Evolutionary conservation across 1,139 yeast species (phyloP).

Genomic region (Kodamaea plutei): DNA sequence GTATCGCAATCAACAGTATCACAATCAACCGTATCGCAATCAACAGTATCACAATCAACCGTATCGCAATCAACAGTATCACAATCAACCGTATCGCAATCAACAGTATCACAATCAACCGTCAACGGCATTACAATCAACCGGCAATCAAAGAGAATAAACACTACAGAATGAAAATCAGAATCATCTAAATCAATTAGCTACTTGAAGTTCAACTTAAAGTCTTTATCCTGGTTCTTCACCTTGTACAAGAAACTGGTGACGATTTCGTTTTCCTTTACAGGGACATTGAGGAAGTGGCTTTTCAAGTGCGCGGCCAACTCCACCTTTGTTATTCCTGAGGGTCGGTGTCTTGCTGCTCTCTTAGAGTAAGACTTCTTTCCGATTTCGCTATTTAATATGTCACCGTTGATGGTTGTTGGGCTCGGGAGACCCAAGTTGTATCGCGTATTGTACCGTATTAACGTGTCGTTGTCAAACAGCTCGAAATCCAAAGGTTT

Average conservation of each 20-base stretch:
- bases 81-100: too few relatives aligned
- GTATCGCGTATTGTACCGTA: constrained; percentile 55
- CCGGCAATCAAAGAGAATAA: too few relatives aligned
- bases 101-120: too few relatives aligned
- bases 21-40: too few relatives aligned
- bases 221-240: constrained; percentile 55
- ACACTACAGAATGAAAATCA: too few relatives aligned
- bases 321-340: constrained; percentile 46
- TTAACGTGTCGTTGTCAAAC: constrained; percentile 50
- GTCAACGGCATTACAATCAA: too few relatives aligned
- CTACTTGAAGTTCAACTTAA: constrained; percentile 34
- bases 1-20: too few relatives aligned
- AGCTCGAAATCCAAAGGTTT: constrained; percentile 61
- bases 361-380: constrained; percentile 51
- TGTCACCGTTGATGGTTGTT: constrained; percentile 54
- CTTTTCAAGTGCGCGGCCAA: constrained; percentile 53
- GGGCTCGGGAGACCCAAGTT: constrained; percentile 47
- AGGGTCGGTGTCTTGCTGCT: constrained; percentile 21
- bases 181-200: too few relatives aligned
- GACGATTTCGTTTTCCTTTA: constrained; percentile 72
- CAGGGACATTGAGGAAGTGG: constrained; percentile 60
- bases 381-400: constrained; percentile 61
- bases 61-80: too few relatives aligned
- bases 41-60: too few relatives aligned
- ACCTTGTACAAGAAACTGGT: constrained; percentile 77